Conservation (phyloP, 169 alveolate genomes). For the Eimeria necatrix region DNA sequence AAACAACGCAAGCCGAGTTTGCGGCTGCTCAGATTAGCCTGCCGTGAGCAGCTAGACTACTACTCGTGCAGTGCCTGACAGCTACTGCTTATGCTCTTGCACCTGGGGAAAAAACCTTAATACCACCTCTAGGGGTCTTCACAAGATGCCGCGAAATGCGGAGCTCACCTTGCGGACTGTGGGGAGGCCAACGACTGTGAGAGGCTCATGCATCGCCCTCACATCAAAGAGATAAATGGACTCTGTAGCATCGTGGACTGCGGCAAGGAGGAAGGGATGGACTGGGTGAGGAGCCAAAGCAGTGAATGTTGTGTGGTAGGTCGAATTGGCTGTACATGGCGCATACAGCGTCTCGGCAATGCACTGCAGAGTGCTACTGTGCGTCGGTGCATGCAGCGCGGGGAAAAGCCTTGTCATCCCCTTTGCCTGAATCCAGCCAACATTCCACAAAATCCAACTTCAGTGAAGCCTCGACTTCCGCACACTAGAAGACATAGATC, state of each 20-base stretch:
- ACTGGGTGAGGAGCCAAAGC: slow-evolving; percentile 55
- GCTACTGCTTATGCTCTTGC: too few species aligned
- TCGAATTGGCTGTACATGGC: slow-evolving; percentile 8
- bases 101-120: too few species aligned
- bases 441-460: neutral
- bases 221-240: slow-evolving; percentile 28
- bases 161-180: neutral
- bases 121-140: neutral
- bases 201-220: slow-evolving; percentile 67
- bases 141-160: too few species aligned
- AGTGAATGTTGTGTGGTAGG: slow-evolving; percentile 44
- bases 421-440: neutral
- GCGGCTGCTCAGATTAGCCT: too few species aligned
- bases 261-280: slow-evolving; percentile 48
- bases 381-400: slow-evolving; percentile 52
- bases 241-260: slow-evolving; percentile 53
- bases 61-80: too few species aligned
- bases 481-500: neutral
- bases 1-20: too few species aligned
- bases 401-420: slow-evolving; percentile 35
- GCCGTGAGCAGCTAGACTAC: too few species aligned
- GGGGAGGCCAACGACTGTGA: slow-evolving; percentile 25
- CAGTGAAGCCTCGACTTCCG: neutral
- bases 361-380: slow-evolving; percentile 38
- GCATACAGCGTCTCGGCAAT: slow-evolving; percentile 10